A percentile compares a stretch with the other conserved stretches of the same genome.
phyloP scores from a whole-genome alignment of 768 basidiomycete genomes.

The Lepiota venenata region DNA sequence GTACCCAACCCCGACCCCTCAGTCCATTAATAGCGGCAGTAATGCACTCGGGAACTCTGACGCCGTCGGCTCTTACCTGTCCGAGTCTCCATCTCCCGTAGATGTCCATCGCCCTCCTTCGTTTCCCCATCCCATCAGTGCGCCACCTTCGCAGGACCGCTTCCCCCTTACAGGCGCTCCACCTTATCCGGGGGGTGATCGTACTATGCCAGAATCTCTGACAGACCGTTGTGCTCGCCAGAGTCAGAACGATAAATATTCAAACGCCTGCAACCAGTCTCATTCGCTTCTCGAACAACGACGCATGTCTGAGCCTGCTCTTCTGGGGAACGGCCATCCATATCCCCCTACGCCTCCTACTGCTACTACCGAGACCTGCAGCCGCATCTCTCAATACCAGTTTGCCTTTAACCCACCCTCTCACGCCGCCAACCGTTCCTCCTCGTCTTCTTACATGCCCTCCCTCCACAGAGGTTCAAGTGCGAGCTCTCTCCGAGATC shows the following conservation, averaged over 20 bases:
- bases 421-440: slow-evolving; percentile 28
- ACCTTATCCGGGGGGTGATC: slow-evolving; percentile 40
- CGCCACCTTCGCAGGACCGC: slow-evolving; percentile 41
- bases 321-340: slow-evolving; percentile 36
- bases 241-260: slow-evolving; percentile 29
- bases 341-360: slow-evolving; percentile 26
- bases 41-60: slow-evolving; percentile 24
- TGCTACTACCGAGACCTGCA: slow-evolving; percentile 23
- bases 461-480: slow-evolving; percentile 45
- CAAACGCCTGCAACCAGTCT: slow-evolving; percentile 26
- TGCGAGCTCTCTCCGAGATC: slow-evolving; percentile 41
- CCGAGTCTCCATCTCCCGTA: slow-evolving; percentile 43
- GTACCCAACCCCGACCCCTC: slow-evolving; percentile 3
- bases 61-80: slow-evolving; percentile 23
- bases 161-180: slow-evolving; percentile 39
- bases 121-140: slow-evolving; percentile 37
- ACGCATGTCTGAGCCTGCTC: slow-evolving; percentile 67
- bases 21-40: slow-evolving; percentile 23
- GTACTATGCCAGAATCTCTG: slow-evolving; percentile 33
- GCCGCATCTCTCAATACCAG: slow-evolving; percentile 31
- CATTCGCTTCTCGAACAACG: slow-evolving; percentile 49
- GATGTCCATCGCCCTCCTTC: slow-evolving; percentile 34
- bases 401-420: slow-evolving; percentile 34
- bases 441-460: slow-evolving; percentile 35
- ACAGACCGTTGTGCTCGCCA: slow-evolving; percentile 37